Conservation (phyloP, 495 filamentous ascomycete genomes). For the Trichoderma asperelloides region DNA sequence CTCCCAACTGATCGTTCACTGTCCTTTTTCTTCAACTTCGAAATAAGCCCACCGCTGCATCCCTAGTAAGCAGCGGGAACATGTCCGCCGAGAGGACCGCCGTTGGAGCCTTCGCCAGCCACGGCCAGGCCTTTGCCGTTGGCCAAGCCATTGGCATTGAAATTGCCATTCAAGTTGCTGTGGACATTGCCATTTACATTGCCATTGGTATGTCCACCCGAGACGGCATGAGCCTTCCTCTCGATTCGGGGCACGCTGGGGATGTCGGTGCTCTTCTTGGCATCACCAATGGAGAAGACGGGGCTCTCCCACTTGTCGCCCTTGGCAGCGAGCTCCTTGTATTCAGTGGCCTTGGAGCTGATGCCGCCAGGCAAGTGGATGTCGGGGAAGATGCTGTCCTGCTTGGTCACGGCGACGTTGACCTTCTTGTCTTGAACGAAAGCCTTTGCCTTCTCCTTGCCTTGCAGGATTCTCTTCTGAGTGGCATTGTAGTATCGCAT, state of each 20-base stretch:
- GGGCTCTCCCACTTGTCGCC: constrained; percentile 93
- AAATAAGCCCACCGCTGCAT: not conserved
- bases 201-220: constrained; percentile 2
- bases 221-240: constrained; percentile 48
- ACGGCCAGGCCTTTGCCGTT: not conserved
- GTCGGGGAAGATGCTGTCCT: constrained; percentile 84
- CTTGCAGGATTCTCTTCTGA: constrained; percentile 62
- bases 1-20: not conserved
- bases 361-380: constrained; percentile 86
- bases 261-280: constrained; percentile 60
- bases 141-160: constrained; percentile 5
- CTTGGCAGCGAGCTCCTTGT: constrained; percentile 76
- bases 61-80: not conserved
- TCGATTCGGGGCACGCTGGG: constrained; percentile 53
- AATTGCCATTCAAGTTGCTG: not conserved
- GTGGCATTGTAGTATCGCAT: constrained; percentile 68
- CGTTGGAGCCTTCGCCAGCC: not conserved
- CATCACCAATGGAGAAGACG: constrained; percentile 82
- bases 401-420: constrained; percentile 77
- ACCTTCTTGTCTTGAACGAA: constrained; percentile 64
- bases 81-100: not conserved
- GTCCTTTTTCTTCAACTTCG: not conserved
- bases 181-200: not conserved
- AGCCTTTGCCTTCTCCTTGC: constrained; percentile 61
- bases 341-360: constrained; percentile 89